Base-by-base conservation (phyloP, 495 filamentous ascomycete species). In the Aspergillus bridgeri region DNA sequence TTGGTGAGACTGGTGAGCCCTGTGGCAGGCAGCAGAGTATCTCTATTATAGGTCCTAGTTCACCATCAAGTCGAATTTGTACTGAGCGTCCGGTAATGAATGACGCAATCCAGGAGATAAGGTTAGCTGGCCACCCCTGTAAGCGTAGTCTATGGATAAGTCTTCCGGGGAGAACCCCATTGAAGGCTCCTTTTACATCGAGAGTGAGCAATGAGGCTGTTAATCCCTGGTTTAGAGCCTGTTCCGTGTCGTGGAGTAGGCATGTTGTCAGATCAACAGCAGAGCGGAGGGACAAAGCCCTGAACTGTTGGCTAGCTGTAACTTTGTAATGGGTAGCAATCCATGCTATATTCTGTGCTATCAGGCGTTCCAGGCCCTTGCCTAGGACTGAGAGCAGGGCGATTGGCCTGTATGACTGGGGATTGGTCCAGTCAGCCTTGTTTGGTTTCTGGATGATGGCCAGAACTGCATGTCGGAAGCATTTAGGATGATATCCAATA, bases 1-100 rank as follows among this genome's bases (percentile, higher is more conserved):
- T 61, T 25, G 48, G 59, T 7, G 50, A 61, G 18, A 60, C 56
- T 17, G 50, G 59, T n/a, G 59, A 61, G 11, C 56, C 59, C 48
- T 61, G 59, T 29, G 59, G 56, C 18, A 60, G 42, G n/a, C 57
- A 42, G 17, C 24, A 18, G 3, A 42, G 22, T 18, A 60, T 22
- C 22, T 23, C 53, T 21, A 45, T 23, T 6, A n/a, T 45, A 21
- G 51, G 27, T 23, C 53, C 51, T 19, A 22, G 56, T 19, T 45
- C 21, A 15, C 52, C 52, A 45, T 57, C 57, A 3, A 60, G 53
- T 19, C 20, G 33, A 24, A 60, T 48, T 9, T 8, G 29, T 3
- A 50, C 57, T 48, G 51, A 13, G 17, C 52, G 43, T 6, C 20
- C 53, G 22, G 18, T 20, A 13, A 25, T 48, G 27, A 60, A 60